These are phyloP conservation scores for Biscogniauxia marginata DNA, from an alignment of 2,329 filamentous ascomycete genomes.

Conservation along the genomic window DNA sequence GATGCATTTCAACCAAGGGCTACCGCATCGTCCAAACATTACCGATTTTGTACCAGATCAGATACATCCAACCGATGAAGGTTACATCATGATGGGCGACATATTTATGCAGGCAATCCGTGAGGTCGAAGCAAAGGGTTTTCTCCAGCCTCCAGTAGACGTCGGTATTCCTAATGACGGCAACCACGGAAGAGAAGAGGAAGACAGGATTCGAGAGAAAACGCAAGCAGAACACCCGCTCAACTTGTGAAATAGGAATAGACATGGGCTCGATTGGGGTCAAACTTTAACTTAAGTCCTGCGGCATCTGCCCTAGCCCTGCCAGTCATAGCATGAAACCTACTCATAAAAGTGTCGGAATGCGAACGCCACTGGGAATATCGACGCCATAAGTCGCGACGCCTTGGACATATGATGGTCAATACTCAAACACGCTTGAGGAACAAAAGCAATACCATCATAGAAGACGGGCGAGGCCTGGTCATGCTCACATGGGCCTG, in stretches of 20 bases:
- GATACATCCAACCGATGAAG: constrained; percentile 29
- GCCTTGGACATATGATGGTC: too few relatives aligned
- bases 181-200: constrained; percentile 1
- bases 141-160: constrained; percentile 20
- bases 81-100: constrained; percentile 31
- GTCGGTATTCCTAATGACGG: constrained; percentile 14
- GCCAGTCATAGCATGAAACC: background rate
- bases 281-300: background rate
- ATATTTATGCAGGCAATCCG: constrained; percentile 27
- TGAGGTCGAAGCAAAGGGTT: constrained; percentile 24
- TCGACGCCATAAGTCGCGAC: too few relatives aligned
- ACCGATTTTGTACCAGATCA: constrained; percentile 26
- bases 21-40: constrained; percentile 18
- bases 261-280: background rate
- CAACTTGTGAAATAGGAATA: background rate
- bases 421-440: too few relatives aligned
- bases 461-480: too few relatives aligned
- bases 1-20: constrained; percentile 29
- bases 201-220: constrained; percentile 2
- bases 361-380: too few relatives aligned
- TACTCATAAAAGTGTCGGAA: too few relatives aligned
- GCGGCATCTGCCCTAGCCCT: too few relatives aligned
- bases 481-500: too few relatives aligned
- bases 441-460: too few relatives aligned
- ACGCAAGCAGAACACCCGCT: background rate